Evolutionary conservation across 306 rosid species (phyloP).

Genomic region (Pyrus communis): DNA sequence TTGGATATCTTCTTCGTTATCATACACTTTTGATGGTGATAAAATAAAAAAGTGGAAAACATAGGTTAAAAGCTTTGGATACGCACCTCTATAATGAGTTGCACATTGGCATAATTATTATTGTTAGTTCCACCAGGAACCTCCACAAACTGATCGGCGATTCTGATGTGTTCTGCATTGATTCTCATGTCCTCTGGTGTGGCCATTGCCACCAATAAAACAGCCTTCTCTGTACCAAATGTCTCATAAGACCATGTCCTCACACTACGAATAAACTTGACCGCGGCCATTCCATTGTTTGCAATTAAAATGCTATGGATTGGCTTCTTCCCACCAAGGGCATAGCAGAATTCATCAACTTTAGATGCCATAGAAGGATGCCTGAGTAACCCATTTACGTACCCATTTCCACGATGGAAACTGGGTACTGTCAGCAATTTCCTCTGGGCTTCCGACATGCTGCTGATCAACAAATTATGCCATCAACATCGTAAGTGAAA

Average conservation of each 20-base stretch:
- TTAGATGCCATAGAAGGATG: slow-evolving; percentile 60
- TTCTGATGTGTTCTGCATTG: slow-evolving; percentile 99
- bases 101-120: slow-evolving; percentile 98
- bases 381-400: slow-evolving; percentile 51
- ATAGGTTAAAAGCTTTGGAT: slow-evolving; percentile 5
- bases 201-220: slow-evolving; percentile 98
- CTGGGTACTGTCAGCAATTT: slow-evolving; percentile 31
- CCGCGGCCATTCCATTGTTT: slow-evolving; percentile 99
- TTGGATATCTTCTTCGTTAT: not conserved
- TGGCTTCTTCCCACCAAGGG: slow-evolving; percentile 91
- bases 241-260: slow-evolving; percentile 97
- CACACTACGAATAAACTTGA: slow-evolving; percentile 90
- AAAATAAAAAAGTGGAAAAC: not conserved
- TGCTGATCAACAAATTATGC: slow-evolving; percentile 22
- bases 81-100: slow-evolving; percentile 90
- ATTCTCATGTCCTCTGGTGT: slow-evolving; percentile 99
- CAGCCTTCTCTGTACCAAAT: slow-evolving; percentile 90
- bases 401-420: slow-evolving; percentile 51
- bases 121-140: slow-evolving; percentile 99
- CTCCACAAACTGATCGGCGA: slow-evolving; percentile 97
- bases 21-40: not conserved
- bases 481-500: slow-evolving; percentile 12
- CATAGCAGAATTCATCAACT: slow-evolving; percentile 65
- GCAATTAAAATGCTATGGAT: slow-evolving; percentile 93
- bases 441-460: slow-evolving; percentile 50